Conservation (phyloP, 345 rosid genomes). For the Salix dunnii region DNA sequence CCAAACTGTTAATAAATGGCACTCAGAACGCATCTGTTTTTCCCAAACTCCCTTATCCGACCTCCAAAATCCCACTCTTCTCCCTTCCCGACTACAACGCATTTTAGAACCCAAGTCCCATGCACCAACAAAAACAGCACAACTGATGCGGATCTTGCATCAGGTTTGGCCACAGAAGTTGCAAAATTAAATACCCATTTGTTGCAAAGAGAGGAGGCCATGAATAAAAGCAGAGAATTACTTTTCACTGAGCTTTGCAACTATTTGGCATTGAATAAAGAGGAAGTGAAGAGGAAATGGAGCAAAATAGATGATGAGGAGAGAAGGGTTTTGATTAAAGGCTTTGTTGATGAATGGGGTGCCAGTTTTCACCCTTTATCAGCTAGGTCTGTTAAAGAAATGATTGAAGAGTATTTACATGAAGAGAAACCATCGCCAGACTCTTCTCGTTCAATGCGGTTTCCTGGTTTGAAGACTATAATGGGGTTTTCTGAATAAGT, state of each 20-base stretch:
- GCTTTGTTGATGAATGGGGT: conserved; percentile 62
- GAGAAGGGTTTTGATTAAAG: conserved; percentile 44
- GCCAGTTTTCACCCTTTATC: conserved; percentile 67
- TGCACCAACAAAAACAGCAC: conserved; percentile 25
- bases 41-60: conserved; percentile 16
- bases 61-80: conserved; percentile 1
- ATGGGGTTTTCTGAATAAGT: conserved; percentile 42
- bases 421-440: conserved; percentile 23
- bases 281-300: conserved; percentile 54
- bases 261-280: conserved; percentile 40
- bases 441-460: conserved; percentile 30
- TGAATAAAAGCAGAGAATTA: conserved; percentile 65
- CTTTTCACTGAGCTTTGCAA: conserved; percentile 63
- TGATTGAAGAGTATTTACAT: conserved; percentile 62
- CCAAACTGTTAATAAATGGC: conserved; percentile 35
- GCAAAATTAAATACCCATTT: conserved; percentile 48
- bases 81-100: conserved; percentile 1
- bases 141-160: conserved; percentile 49
- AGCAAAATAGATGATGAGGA: conserved; percentile 53
- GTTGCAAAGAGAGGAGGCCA: conserved; percentile 59
- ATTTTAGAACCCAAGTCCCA: conserved; percentile 25
- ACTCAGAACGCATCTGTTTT: conserved; percentile 26
- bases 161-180: conserved; percentile 53
- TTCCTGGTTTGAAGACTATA: conserved; percentile 62
- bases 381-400: conserved; percentile 53